Percentiles rank a stretch among this genome's conserved stretches.
Evolutionary conservation across 2,329 filamentous ascomycete species (phyloP).

Genomic region (Sphaerulina vaccinii): DNA sequence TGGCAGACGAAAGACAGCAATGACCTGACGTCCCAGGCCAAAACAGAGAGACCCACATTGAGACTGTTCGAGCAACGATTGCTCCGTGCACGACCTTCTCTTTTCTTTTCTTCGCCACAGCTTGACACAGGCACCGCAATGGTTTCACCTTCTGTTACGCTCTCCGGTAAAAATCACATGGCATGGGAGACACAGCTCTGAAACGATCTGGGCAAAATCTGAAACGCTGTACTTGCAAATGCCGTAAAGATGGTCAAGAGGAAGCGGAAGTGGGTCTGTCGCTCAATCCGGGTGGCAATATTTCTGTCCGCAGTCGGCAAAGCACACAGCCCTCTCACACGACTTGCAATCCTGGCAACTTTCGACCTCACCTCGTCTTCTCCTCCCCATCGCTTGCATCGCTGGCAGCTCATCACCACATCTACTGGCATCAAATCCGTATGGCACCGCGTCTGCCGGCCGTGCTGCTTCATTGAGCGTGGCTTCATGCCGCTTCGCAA

Average conservation of each 20-base stretch:
- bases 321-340: background rate
- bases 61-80: background rate
- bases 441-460: conserved; percentile 4
- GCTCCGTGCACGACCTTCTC: conserved; percentile 3
- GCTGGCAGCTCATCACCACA: background rate
- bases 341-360: background rate
- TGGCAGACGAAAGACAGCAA: background rate
- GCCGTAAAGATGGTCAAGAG: conserved; percentile 10
- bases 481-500: background rate
- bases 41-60: background rate
- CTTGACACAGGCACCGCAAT: conserved; percentile 1
- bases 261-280: background rate
- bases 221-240: conserved; percentile 8
- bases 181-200: conserved; percentile 10
- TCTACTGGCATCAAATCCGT: background rate
- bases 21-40: conserved; percentile 4
- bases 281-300: background rate
- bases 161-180: conserved; percentile 1
- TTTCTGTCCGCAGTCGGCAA: background rate
- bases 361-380: background rate
- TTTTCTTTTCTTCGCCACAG: conserved; percentile 1
- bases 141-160: background rate
- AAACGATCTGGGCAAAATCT: conserved; percentile 5
- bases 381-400: background rate
- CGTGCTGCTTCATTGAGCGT: conserved; percentile 6